phyloP scores from a whole-genome alignment of 352 stramenopile genomes.

The Phytopythium oedochilum region DNA sequence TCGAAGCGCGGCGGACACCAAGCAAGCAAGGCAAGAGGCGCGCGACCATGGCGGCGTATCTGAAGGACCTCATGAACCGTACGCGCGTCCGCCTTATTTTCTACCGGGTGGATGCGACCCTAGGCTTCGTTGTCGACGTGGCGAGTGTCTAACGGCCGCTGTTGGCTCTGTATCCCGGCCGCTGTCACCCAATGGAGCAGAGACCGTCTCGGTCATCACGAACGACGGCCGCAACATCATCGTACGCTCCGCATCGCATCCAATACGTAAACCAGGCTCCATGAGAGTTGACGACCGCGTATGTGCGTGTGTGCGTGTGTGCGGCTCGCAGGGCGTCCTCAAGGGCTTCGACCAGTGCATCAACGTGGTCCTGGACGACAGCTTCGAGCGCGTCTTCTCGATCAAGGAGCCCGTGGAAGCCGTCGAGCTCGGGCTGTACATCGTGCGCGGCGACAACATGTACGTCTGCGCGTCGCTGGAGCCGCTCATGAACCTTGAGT shows the following conservation, averaged over 20 bases:
- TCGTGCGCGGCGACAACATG: slow-evolving; percentile 94
- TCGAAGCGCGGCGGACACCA: background rate
- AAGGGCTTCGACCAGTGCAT: slow-evolving; percentile 93
- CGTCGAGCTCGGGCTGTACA: slow-evolving; percentile 90
- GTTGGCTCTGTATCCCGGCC: background rate
- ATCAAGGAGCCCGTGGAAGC: slow-evolving; percentile 86
- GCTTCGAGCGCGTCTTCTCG: slow-evolving; percentile 93
- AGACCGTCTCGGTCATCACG: slow-evolving; percentile 91
- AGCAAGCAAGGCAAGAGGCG: slow-evolving; percentile 2
- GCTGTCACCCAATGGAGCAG: slow-evolving; percentile 17
- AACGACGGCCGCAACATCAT: slow-evolving; percentile 95
- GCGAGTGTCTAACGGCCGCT: background rate
- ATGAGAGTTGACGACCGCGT: too few relatives aligned
- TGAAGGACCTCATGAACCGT: slow-evolving; percentile 83
- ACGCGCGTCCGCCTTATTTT: slow-evolving; percentile 14
- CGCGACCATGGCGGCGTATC: slow-evolving; percentile 69
- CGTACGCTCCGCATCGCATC: too few relatives aligned
- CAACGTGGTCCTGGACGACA: slow-evolving; percentile 92
- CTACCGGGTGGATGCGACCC: background rate
- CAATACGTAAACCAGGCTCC: too few relatives aligned
- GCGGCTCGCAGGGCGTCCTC: slow-evolving; percentile 54
- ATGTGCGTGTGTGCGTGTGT: slow-evolving; percentile 7
- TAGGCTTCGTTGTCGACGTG: too few relatives aligned
- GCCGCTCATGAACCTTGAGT: background rate
- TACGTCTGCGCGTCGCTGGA: slow-evolving; percentile 17